These are phyloP conservation scores for Casuarina equisetifolia DNA, from an alignment of 306 rosid genomes.

Conservation along the genomic window DNA sequence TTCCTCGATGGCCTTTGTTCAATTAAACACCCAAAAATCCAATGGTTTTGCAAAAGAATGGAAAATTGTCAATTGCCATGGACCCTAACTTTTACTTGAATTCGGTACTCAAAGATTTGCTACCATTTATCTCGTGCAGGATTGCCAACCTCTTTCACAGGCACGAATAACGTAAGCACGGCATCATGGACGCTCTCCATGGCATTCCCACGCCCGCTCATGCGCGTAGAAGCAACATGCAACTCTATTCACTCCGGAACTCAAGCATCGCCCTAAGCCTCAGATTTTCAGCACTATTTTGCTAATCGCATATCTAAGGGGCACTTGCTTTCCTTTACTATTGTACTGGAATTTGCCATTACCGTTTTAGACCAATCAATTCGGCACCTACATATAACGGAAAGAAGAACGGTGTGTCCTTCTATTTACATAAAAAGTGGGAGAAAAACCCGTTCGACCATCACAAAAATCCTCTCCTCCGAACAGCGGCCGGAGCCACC, in stretches of 20 bases:
- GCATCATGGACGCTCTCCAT: neutral
- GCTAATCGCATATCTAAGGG: neutral
- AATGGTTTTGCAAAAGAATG: too few species aligned
- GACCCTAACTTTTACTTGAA: too few species aligned
- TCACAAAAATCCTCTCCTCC: slow-evolving; percentile 24
- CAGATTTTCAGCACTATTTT: neutral
- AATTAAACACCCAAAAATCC: too few species aligned
- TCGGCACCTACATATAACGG: slow-evolving; percentile 30
- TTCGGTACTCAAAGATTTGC: too few species aligned
- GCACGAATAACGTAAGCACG: neutral
- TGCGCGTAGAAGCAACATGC: neutral
- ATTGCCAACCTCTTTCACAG: neutral
- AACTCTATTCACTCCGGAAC: neutral
- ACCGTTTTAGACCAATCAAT: slow-evolving; percentile 30
- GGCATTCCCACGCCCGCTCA: neutral
- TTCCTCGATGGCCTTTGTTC: too few species aligned
- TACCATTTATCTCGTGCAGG: neutral
- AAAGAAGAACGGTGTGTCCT: neutral
- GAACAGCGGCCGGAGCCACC: slow-evolving; percentile 34
- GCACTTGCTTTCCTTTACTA: neutral
- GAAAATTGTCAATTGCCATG: too few species aligned
- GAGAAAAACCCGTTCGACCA: slow-evolving; percentile 52
- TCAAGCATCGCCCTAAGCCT: neutral
- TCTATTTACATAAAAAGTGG: slow-evolving; percentile 13
- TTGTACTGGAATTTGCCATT: neutral